Base-by-base conservation (phyloP, 2,329 filamentous ascomycete species). In the Scedosporium minutisporum region DNA sequence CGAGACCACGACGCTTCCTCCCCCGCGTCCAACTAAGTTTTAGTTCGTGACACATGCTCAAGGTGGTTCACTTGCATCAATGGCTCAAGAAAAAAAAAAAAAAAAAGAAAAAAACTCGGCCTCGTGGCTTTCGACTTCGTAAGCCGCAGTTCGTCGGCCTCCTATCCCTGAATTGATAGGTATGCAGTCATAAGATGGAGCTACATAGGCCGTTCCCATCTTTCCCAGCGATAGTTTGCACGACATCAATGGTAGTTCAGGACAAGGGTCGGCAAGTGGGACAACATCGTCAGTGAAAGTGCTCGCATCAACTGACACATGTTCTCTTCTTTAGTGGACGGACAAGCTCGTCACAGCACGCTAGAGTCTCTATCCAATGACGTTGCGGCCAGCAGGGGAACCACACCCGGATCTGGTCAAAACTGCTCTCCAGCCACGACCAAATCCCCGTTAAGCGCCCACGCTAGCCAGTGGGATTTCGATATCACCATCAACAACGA, bases 401-500 rank as follows among this genome's bases (percentile, higher is more conserved):
- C 51, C n/a, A 16, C 21, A 10, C 23, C 51, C 51, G 5, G 18
- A 3, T 27, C 23, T 55, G 51, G 51, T 48, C 18, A 48, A 48
- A 14, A 6, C 51, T 27, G 21, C 3, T 53, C 48, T 53, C 21
- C 48, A n/a, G 23, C n/a, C 7, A 38, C n/a, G 41, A 29, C 41
- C 58, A 10, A 14, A 53, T 38, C 42, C 7, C 25, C 59, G 59
- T 53, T 53, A 61, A 51, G 59, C 59, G 59, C 59, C 59, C 59
- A 38, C 44, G 59, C 33, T 42, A 25, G 44, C 44, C 59, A 61
- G 59, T 61, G 29, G 59, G 27, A 61, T 25, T 33, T 53, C 59
- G 41, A 38, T 51, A 53, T 44, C 21, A 53, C 58, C 16, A 18
- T 3, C 14, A 21, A 61, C 29, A 27, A 6, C 44, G n/a, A 38